A percentile compares a stretch with the other conserved stretches of the same genome.
phyloP scores from a whole-genome alignment of 331 rosid genomes.

The Acacia concinna region DNA sequence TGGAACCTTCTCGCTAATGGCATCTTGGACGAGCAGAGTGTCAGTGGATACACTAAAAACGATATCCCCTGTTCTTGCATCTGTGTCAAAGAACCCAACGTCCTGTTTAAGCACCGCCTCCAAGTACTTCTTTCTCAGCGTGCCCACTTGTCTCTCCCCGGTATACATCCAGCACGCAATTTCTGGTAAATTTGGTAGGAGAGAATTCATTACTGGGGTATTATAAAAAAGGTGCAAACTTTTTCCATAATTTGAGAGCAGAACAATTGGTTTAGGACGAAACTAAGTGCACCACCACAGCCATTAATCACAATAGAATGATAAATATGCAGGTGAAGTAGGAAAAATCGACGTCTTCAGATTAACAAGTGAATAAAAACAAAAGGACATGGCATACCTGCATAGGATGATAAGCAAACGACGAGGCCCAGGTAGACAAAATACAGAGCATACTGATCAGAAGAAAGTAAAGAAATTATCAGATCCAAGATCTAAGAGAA shows the following conservation, averaged over 20 bases:
- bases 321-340: constrained; percentile 35
- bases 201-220: not conserved
- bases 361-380: constrained; percentile 2
- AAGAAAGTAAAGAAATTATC: not conserved
- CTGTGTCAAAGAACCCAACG: constrained; percentile 96
- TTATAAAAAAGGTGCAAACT: not conserved
- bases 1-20: constrained; percentile 93
- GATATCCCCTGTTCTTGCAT: constrained; percentile 96
- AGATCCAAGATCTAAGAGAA: constrained; percentile 63
- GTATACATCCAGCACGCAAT: constrained; percentile 98
- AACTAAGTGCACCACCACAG: constrained; percentile 12
- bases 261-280: not conserved
- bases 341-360: not conserved
- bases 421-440: constrained; percentile 90
- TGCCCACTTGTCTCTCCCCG: constrained; percentile 93
- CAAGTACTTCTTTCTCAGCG: constrained; percentile 88
- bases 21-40: constrained; percentile 94
- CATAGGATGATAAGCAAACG: constrained; percentile 88
- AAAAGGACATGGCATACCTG: constrained; percentile 59
- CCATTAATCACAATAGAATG: constrained; percentile 13
- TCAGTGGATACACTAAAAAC: constrained; percentile 95
- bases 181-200: constrained; percentile 47
- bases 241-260: not conserved
- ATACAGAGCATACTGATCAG: constrained; percentile 74
- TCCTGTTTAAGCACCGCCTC: constrained; percentile 94